Percentiles rank a stretch among this genome's conserved stretches.
These are phyloP conservation scores for Arachnomyces sp. DNA, from an alignment of 2,329 filamentous ascomycete genomes.

Conservation along the genomic window DNA sequence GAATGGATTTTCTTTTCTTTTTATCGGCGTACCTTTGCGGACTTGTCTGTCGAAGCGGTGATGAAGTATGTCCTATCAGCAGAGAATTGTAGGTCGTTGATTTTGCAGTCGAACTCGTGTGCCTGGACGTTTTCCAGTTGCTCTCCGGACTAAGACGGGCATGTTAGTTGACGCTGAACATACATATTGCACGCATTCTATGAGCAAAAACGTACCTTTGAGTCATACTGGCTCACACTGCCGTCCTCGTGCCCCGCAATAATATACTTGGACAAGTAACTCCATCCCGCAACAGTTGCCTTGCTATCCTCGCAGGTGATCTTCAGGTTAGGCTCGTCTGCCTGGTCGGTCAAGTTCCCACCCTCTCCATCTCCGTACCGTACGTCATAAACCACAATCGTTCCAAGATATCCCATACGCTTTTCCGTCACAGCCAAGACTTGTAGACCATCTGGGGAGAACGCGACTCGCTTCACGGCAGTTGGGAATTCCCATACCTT, in stretches of 20 bases:
- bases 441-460: slow-evolving; percentile 85
- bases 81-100: slow-evolving; percentile 94
- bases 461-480: slow-evolving; percentile 95
- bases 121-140: slow-evolving; percentile 70
- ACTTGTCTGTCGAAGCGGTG: slow-evolving; percentile 97
- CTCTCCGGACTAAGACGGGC: slow-evolving; percentile 58
- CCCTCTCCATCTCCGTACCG: slow-evolving; percentile 57
- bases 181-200: background rate
- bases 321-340: slow-evolving; percentile 69
- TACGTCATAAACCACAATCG: slow-evolving; percentile 89
- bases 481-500: slow-evolving; percentile 98
- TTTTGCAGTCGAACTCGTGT: slow-evolving; percentile 74
- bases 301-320: slow-evolving; percentile 96
- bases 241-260: slow-evolving; percentile 97
- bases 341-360: slow-evolving; percentile 63
- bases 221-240: slow-evolving; percentile 82
- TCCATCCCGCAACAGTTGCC: slow-evolving; percentile 95
- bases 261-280: slow-evolving; percentile 89
- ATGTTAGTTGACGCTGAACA: background rate
- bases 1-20: background rate
- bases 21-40: slow-evolving; percentile 61
- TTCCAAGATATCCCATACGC: slow-evolving; percentile 92
- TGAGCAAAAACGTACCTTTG: slow-evolving; percentile 54
- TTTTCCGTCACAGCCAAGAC: slow-evolving; percentile 95
- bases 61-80: slow-evolving; percentile 95